Evolutionary conservation across 768 basidiomycete species (phyloP), one percentile per base, ranked within the genome.

Genomic region (Tulasnella sp.): DNA sequence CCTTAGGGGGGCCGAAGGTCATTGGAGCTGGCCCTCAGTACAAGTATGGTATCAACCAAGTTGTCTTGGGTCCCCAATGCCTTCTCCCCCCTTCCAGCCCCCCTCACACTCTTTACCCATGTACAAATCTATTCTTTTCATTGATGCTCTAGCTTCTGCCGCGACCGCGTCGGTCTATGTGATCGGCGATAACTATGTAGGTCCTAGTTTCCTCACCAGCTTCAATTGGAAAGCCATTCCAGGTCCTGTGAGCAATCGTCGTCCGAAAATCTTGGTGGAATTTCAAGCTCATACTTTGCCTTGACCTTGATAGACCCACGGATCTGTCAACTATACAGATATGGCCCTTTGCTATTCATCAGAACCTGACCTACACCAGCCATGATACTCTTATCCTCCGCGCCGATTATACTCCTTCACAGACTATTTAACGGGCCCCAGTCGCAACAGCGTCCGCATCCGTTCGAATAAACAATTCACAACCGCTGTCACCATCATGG

Each of bases 281-380:
- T 10, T 9, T 29, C 34, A 12, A 30, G 29, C 5, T 8, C 24
- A 30, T 9, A 19, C 29, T 17, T 21, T 52, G 15, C 17, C n/a
- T 38, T 49, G 27, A 49, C 49, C 25, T 52, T 21, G 22, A 52
- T 34, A 27, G 19, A 5, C 30, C 34, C 21, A 31, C 19, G 22
- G 29, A 21, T 7, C 29, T 48, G 77, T 73, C 27, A 72, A 73
- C 60, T 80, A 79, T 59, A 73, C 78, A 53, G 63, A 66, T 61
- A 68, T 75, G 56, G 66, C 68, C 0, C 2, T 80, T 79, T 0
- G 83, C 84, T 0, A 61, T 72, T 21, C 69, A 70, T 12, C 66
- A 75, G 52, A 83, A 84, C 64, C 66, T 87, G 52, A 83, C 81
- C 2, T 83, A 72, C 61, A 73, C 81, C 3, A 74, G 73, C 17